phyloP scores from a whole-genome alignment of 2,329 filamentous ascomycete genomes.

The Trichophyton benhamiae region DNA sequence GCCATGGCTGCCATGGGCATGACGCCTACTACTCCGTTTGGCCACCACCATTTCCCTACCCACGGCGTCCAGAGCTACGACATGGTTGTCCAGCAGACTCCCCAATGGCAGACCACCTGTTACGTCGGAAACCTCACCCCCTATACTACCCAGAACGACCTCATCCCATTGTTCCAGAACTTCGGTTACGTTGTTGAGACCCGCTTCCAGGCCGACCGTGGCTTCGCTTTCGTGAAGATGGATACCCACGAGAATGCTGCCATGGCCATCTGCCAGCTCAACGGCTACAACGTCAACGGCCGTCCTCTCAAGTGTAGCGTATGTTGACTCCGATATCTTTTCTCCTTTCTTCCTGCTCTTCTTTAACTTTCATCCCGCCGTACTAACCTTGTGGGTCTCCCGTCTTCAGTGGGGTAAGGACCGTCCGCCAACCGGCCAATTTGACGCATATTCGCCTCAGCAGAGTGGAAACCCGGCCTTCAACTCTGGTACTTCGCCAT shows the following conservation, averaged over 20 bases:
- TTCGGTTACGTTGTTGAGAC: conserved; percentile 97
- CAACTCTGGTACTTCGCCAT: conserved; percentile 62
- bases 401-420: conserved; percentile 84
- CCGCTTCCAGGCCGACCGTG: conserved; percentile 92
- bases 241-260: conserved; percentile 95
- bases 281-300: conserved; percentile 95
- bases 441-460: conserved; percentile 74
- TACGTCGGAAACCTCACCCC: conserved; percentile 97
- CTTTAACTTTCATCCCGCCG: conserved; percentile 6
- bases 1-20: conserved; percentile 96
- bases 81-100: conserved; percentile 89
- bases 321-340: conserved; percentile 38
- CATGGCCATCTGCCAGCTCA: conserved; percentile 96
- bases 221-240: conserved; percentile 99
- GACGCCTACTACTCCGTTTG: conserved; percentile 87
- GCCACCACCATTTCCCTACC: conserved; percentile 94
- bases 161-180: conserved; percentile 97
- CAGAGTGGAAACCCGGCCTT: conserved; percentile 57
- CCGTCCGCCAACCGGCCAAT: conserved; percentile 72
- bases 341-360: conserved; percentile 7
- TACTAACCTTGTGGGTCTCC: conserved; percentile 19
- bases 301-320: conserved; percentile 97
- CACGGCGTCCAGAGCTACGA: conserved; percentile 96
- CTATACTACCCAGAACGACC: conserved; percentile 91
- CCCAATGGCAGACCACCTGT: conserved; percentile 94